Percentiles rank a stretch among this genome's conserved stretches.
phyloP scores from a whole-genome alignment of 2,329 filamentous ascomycete species.

The Magnaporthiopsis rhizophila region DNA sequence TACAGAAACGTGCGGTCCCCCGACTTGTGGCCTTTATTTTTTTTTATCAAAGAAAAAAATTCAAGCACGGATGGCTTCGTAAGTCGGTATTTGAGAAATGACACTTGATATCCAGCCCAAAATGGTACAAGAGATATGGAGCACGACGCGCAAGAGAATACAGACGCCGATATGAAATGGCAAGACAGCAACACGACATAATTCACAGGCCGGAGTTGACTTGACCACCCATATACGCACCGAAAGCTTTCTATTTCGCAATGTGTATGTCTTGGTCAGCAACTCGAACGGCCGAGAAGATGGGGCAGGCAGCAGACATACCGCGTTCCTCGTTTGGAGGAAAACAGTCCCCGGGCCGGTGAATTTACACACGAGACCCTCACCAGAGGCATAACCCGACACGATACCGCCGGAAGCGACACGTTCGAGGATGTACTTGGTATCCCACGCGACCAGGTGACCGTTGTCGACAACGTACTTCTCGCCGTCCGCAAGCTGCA shows the following conservation, averaged over 20 bases:
- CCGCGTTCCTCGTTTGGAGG: slow-evolving; percentile 83
- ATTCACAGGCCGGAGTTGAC: slow-evolving; percentile 19
- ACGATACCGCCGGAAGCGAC: slow-evolving; percentile 87
- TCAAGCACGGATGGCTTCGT: too few species aligned
- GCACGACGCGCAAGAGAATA: neutral
- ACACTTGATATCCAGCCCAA: too few species aligned
- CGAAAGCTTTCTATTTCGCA: slow-evolving; percentile 38
- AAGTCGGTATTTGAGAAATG: too few species aligned
- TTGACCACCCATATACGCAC: slow-evolving; percentile 43
- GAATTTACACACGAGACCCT: slow-evolving; percentile 93
- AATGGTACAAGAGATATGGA: neutral
- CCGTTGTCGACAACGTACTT: slow-evolving; percentile 91
- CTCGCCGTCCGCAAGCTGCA: slow-evolving; percentile 57
- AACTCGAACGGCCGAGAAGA: neutral
- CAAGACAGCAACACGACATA: neutral
- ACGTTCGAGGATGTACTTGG: slow-evolving; percentile 84
- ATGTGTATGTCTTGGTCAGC: too few species aligned
- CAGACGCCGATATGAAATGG: neutral
- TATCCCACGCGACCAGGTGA: slow-evolving; percentile 94
- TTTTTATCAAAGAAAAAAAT: too few species aligned
- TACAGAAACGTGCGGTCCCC: too few species aligned
- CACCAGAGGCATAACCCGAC: slow-evolving; percentile 72
- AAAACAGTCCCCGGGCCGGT: slow-evolving; percentile 86
- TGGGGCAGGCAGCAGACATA: slow-evolving; percentile 25
- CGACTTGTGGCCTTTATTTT: too few species aligned